Base-by-base conservation (phyloP, 345 rosid genomes). In the Aquilaria yunnanensis region DNA sequence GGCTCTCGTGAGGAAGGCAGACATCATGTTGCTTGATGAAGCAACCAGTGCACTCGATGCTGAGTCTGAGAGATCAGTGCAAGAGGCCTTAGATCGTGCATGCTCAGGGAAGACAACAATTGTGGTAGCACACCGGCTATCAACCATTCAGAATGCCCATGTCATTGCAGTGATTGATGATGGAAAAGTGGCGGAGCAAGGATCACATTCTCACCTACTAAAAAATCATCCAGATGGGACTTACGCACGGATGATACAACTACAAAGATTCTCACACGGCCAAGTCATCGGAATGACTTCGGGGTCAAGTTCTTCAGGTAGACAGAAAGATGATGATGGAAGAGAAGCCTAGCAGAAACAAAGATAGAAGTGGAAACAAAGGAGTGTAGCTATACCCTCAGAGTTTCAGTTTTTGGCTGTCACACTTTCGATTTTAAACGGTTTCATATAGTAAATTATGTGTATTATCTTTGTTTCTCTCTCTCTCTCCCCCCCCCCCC, bases 31-130 rank as follows among this genome's bases (percentile, higher is more conserved):
- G 65, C 93, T 94, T 0, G 99, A 94, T 37, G 99, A 94, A 68
- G 99, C 99, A 23, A 94, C 99, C 32, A 94, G 99, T 47, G 96
- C 99, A 1, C 89, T 94, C 2, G 99, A 88, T 69, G 85, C 85
- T 0, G 99, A 94, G 73, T 90, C 97, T 0, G 97, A 90, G 79
- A 86, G 92, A 67, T 88, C 90, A 0, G 99, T 94, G 48, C 97
- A 90, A 71, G 99, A 90, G 66, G 96, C 97, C 30, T 76, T 94
- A 54, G 96, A 94, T 71, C 91, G 89, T 0, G 96, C 96, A 54
- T 94, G 95, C 68, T 72, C 91, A 2, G 97, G 97, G 49, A 94
- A 82, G 71, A 94, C 96, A 6, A 90, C 97, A 0, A 87, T 94
- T 2, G 81, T 90, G 29, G 99, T 90, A 57, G 96, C 99, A 55